Base-by-base conservation (phyloP, 768 basidiomycete species). In the Suillus placidus region DNA sequence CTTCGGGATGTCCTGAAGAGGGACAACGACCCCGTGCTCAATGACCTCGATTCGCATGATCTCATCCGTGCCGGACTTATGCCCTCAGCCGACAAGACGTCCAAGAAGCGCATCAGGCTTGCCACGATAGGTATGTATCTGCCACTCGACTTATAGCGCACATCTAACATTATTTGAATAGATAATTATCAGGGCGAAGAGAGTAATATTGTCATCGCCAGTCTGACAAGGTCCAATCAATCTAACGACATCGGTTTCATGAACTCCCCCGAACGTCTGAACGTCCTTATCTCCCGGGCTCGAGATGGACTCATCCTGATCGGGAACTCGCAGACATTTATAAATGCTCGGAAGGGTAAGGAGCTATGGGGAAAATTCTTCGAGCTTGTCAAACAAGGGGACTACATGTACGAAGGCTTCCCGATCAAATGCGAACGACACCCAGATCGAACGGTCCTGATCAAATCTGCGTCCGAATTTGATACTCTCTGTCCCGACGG, bases 181-280 rank as follows among this genome's bases (percentile, higher is more conserved):
- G 90, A 91, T 69, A 92, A 91, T 69, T 92, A 90, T 66, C 90
- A 91, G 71, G 90, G 90, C 3, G 90, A 91, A 71, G 89, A 91
- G 73, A 86, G 87, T 40, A 84, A 91, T 58, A 87, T 92, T 57
- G 87, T 92, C 32, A 76, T 92, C 40, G 80, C 82, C 6, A 86
- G 84, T 13, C 73, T 92, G 38, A 88, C 87, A 0, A 75, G 90
- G 57, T 89, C 88, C 67, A 90, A 92, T 65, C 6, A 76, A 0
- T 64, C 74, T 0, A 71, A 81, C 58, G 83, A 87, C 64, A 91
- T 91, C 30, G 89, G 90, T 1, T 91, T 92, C 76, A 90, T 92
- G 89, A 83, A 76, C 40, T 81, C 89, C 3, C 84, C 87, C 0
- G 88, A 91, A 73, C 85, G 90, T 26, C 77, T 91, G 30, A 92